Evolutionary conservation across 2,329 filamentous ascomycete genomes (phyloP).

Genomic region (Stagonosporopsis cucurbitacearum): DNA sequence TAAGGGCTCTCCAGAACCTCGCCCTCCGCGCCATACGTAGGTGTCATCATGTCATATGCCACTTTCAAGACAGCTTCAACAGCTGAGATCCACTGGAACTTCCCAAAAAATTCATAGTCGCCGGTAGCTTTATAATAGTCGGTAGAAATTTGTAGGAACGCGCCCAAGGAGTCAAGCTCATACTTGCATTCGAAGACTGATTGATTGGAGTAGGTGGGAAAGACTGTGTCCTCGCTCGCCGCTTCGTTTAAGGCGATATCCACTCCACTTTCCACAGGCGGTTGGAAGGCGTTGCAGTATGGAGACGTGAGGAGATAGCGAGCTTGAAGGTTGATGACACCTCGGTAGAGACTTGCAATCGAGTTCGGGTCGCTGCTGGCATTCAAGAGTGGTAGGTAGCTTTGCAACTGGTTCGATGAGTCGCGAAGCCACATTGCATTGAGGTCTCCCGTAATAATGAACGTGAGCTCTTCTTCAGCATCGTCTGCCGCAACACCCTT

Average conservation of each 20-base stretch:
- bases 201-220: constrained; percentile 51
- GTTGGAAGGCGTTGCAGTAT: constrained; percentile 62
- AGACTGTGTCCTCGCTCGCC: constrained; percentile 51
- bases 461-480: constrained; percentile 67
- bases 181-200: constrained; percentile 62
- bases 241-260: constrained; percentile 48
- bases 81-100: constrained; percentile 56
- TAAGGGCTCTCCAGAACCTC: constrained; percentile 54
- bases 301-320: constrained; percentile 69
- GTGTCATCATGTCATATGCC: constrained; percentile 55
- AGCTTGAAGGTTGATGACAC: constrained; percentile 74
- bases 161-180: constrained; percentile 60
- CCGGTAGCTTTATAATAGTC: constrained; percentile 59
- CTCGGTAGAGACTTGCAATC: constrained; percentile 71
- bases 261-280: constrained; percentile 57
- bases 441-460: constrained; percentile 66
- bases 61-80: constrained; percentile 55
- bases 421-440: constrained; percentile 63
- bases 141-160: constrained; percentile 57
- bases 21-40: constrained; percentile 57
- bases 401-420: constrained; percentile 73
- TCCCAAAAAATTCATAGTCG: constrained; percentile 57
- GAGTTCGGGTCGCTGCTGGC: constrained; percentile 62
- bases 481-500: constrained; percentile 65
- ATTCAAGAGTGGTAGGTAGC: constrained; percentile 67